Evolutionary conservation across 441 rosid genomes (phyloP), one percentile per base, ranked within the genome.

Genomic region (Adansonia rubrostipa): DNA sequence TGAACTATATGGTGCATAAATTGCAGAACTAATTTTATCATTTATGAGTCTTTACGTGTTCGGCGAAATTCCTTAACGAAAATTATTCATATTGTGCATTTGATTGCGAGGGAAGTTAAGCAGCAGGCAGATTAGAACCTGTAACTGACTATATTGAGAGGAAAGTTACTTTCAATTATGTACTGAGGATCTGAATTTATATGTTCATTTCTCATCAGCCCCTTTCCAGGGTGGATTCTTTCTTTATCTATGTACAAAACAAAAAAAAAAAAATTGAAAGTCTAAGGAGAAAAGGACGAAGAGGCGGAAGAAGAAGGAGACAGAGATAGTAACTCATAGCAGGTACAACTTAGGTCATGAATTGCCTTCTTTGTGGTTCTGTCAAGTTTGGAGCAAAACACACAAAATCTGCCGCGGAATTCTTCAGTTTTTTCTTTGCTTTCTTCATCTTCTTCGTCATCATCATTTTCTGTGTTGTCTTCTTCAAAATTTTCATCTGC

Each of bases 311-410:
- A 78, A 71, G 85, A 80, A 20, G 83, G 74, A 47, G 91, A 84
- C 60, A 73, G 17, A 3, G 88, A 78, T 19, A 89, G 86, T 0
- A 89, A 81, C 48, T 79, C 82, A 63, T 74, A 74, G 77, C 93
- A 89, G 66, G 78, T 83, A 76, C 95, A 91, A 40, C 80, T 75
- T 0, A 78, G 82, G 2, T 89, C 90, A 64, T 91, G 95, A 75
- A 87, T 54, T 48, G 57, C 90, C 61, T n/a, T 84, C 80, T 79
- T 89, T 63, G 79, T 79, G 17, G 80, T 78, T 11, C 79, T 67
- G 81, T 91, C 92, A 19, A 91, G 82, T 80, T 89, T 91, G 60
- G 93, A 75, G 82, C 95, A 89, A 70, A 86, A 85, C 28, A 91
- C 88, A 74, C 95, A 91, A 42, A 81, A 89, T 76, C 82, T 76